phyloP scores from a whole-genome alignment of 345 rosid species.

The Capsella bursapastoris region DNA sequence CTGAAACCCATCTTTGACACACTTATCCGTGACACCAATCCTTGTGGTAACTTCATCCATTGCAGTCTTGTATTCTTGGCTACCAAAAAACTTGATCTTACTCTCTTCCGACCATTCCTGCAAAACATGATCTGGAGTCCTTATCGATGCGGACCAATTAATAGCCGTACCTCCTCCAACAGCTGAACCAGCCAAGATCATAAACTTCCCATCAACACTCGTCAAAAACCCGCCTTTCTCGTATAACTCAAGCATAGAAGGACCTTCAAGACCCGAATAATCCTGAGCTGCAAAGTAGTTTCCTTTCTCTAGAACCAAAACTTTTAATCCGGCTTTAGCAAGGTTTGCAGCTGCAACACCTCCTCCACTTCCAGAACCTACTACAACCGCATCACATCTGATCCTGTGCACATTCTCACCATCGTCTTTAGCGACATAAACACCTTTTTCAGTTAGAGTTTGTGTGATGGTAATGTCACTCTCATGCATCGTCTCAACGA shows the following conservation, averaged over 20 bases:
- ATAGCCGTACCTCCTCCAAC: constrained; percentile 68
- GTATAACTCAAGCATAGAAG: constrained; percentile 54
- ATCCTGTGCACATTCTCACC: constrained; percentile 41
- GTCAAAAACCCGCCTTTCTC: constrained; percentile 51
- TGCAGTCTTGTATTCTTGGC: constrained; percentile 53
- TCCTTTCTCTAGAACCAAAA: constrained; percentile 64
- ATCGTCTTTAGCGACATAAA: constrained; percentile 48
- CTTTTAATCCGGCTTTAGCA: constrained; percentile 57
- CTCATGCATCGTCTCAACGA: constrained; percentile 50
- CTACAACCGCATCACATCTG: constrained; percentile 59
- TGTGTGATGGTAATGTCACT: constrained; percentile 42
- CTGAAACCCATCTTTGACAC: constrained; percentile 54
- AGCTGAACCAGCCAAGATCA: constrained; percentile 57
- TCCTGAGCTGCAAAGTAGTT: constrained; percentile 55
- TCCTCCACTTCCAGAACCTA: constrained; percentile 68
- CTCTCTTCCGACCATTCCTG: constrained; percentile 55
- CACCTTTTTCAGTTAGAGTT: constrained; percentile 46
- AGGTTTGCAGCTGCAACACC: constrained; percentile 68
- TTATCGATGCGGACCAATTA: constrained; percentile 66
- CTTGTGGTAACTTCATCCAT: constrained; percentile 55
- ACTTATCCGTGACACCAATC: constrained; percentile 52
- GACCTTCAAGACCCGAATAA: constrained; percentile 58
- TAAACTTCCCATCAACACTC: constrained; percentile 43
- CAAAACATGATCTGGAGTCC: constrained; percentile 51
- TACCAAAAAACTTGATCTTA: constrained; percentile 52